A percentile compares a stretch with the other conserved stretches of the same genome.
These are phyloP conservation scores for Medicago arabica DNA, from an alignment of 306 rosid species.

Conservation along the genomic window DNA sequence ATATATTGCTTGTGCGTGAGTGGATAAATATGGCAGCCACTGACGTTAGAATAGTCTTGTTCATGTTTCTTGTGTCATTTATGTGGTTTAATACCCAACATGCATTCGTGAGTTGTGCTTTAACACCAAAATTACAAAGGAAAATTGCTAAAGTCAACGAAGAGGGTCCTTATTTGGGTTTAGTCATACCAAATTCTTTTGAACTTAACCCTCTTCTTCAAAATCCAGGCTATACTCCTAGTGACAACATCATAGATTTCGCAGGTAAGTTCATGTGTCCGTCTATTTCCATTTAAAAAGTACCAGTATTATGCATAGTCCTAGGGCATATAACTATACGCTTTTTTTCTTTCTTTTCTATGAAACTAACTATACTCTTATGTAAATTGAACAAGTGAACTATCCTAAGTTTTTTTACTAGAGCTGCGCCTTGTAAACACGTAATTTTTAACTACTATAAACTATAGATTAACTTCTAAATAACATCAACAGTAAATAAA, in stretches of 20 bases:
- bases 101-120: slow-evolving; percentile 42
- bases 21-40: too few species aligned
- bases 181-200: slow-evolving; percentile 59
- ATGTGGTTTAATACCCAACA: slow-evolving; percentile 23
- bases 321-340: too few species aligned
- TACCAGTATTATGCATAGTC: background rate
- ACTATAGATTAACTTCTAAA: too few species aligned
- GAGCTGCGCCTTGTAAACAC: too few species aligned
- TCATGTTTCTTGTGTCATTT: slow-evolving; percentile 31
- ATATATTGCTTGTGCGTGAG: too few species aligned
- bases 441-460: too few species aligned
- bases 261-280: slow-evolving; percentile 43
- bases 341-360: too few species aligned
- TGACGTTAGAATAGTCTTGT: background rate
- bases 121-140: slow-evolving; percentile 28
- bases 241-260: slow-evolving; percentile 41
- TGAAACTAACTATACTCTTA: too few species aligned
- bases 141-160: slow-evolving; percentile 41
- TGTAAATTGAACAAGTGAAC: too few species aligned
- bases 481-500: too few species aligned
- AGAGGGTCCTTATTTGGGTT: slow-evolving; percentile 62
- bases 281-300: background rate
- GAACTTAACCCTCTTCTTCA: slow-evolving; percentile 63
- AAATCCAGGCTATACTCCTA: slow-evolving; percentile 47
- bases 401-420: too few species aligned